These are phyloP conservation scores for Iris macrosiphon DNA, from an alignment of 106 monocot species.

Conservation along the genomic window DNA sequence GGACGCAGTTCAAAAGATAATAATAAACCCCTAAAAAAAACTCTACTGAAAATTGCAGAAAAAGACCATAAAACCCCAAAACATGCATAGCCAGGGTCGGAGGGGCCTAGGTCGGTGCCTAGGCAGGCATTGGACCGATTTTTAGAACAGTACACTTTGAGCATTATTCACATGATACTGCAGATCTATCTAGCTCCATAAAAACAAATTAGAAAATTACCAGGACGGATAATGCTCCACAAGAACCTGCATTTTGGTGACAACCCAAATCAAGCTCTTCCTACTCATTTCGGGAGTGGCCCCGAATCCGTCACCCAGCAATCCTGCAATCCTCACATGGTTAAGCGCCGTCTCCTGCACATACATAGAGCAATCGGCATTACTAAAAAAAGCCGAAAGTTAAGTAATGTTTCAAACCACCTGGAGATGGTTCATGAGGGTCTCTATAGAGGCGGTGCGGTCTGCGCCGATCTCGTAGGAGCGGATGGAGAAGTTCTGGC, in stretches of 20 bases:
- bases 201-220: slow-evolving; percentile 13
- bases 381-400: too few relatives aligned
- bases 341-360: slow-evolving; percentile 89
- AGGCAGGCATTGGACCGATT: too few relatives aligned
- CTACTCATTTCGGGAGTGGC: slow-evolving; percentile 84
- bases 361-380: too few relatives aligned
- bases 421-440: slow-evolving; percentile 90
- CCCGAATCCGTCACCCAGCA: slow-evolving; percentile 88
- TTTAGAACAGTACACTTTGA: too few relatives aligned
- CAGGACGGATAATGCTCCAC: slow-evolving; percentile 57
- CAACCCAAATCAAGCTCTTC: slow-evolving; percentile 79
- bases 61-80: too few relatives aligned
- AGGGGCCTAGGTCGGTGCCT: too few relatives aligned
- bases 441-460: slow-evolving; percentile 79
- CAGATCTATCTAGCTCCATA: too few relatives aligned
- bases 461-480: slow-evolving; percentile 88
- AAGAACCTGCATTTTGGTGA: slow-evolving; percentile 33
- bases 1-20: too few relatives aligned
- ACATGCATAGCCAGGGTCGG: too few relatives aligned
- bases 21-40: too few relatives aligned
- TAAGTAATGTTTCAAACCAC: slow-evolving; percentile 13
- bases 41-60: too few relatives aligned
- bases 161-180: too few relatives aligned
- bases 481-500: slow-evolving; percentile 72
- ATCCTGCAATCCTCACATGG: slow-evolving; percentile 63